Evolutionary conservation across 495 filamentous ascomycete genomes (phyloP).

Genomic region (Talaromyces borbonicus): DNA sequence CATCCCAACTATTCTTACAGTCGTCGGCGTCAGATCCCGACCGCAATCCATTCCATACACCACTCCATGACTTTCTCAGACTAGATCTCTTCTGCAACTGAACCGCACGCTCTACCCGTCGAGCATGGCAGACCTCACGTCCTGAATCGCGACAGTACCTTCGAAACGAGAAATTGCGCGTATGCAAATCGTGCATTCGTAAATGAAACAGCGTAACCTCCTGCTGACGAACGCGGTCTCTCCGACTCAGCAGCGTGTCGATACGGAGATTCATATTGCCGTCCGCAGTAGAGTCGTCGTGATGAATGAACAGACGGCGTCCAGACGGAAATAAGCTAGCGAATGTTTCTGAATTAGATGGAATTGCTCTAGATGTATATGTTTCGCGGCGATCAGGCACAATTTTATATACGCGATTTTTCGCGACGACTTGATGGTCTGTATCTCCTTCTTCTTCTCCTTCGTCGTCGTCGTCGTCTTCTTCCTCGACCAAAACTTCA

Average conservation of each 20-base stretch:
- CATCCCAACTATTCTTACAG: conserved; percentile 4
- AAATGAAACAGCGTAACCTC: conserved; percentile 86
- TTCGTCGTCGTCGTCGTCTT: conserved; percentile 40
- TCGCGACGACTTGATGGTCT: too few relatives aligned
- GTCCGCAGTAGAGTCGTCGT: conserved; percentile 85
- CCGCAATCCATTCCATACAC: conserved; percentile 58
- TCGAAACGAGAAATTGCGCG: conserved; percentile 80
- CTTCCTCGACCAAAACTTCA: too few relatives aligned
- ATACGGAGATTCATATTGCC: conserved; percentile 97
- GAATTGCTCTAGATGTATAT: conserved; percentile 51
- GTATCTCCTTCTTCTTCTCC: not conserved
- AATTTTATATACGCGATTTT: conserved; percentile 47
- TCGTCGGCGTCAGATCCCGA: conserved; percentile 48
- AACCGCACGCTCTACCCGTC: conserved; percentile 55
- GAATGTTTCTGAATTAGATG: conserved; percentile 76
- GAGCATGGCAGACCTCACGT: conserved; percentile 83
- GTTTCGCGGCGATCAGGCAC: conserved; percentile 52
- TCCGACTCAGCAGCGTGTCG: conserved; percentile 58
- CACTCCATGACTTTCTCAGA: conserved; percentile 64
- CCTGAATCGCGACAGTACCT: conserved; percentile 90
- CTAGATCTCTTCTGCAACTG: conserved; percentile 38
- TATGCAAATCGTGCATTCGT: conserved; percentile 85
- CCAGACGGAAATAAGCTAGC: conserved; percentile 79
- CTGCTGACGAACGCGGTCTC: conserved; percentile 38
- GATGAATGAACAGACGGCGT: conserved; percentile 69